Evolutionary conservation across 495 filamentous ascomycete species (phyloP), one percentile per base, ranked within the genome.

Genomic region (Xylaria venustula): DNA sequence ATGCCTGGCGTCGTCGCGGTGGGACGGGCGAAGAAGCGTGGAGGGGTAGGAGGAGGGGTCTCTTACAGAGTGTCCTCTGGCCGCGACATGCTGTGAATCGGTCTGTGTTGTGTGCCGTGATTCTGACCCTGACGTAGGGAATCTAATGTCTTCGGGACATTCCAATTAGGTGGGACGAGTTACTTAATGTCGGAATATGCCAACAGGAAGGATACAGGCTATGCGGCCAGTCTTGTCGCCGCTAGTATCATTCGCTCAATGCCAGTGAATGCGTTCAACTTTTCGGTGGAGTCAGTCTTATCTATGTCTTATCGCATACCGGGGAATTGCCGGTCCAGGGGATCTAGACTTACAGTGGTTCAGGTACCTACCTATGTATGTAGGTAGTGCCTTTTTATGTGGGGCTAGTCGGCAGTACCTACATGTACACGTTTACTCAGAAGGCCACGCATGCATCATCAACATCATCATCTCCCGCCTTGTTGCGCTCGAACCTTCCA

Each of bases 51-150:
- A 30, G 37, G 64, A 63, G 64, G 64, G 66, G 67, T 62, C 26
- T 30, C 52, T 49, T 80, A 95, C 91, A 97, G 87, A 58, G 82
- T 87, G 78, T 98, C 94, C 80, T 98, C 93, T 55, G 93, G 93
- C 61, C 93, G 92, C 62, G 93, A 97, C 94, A 97, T 61, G 15
- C 54, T 54, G 49, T 46, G 26, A 32, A 65, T 58, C 32, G 14
- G 50, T 53, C 47, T 60, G 36, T 54, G 47, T 54, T 57, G 36
- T 55, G 30, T 41, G 26, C 25, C n/a, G 8, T 26, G 19, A 48
- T 32, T 52, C n/a, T n/a, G n/a, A n/a, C n/a, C n/a, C n/a, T n/a
- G n/a, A n/a, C n/a, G n/a, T n/a, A n/a, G n/a, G n/a, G n/a, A n/a
- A n/a, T n/a, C n/a, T n/a, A n/a, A n/a, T n/a, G n/a, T n/a, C n/a